Evolutionary conservation across 306 rosid genomes (phyloP).

Genomic region (Cicer arietinum): DNA sequence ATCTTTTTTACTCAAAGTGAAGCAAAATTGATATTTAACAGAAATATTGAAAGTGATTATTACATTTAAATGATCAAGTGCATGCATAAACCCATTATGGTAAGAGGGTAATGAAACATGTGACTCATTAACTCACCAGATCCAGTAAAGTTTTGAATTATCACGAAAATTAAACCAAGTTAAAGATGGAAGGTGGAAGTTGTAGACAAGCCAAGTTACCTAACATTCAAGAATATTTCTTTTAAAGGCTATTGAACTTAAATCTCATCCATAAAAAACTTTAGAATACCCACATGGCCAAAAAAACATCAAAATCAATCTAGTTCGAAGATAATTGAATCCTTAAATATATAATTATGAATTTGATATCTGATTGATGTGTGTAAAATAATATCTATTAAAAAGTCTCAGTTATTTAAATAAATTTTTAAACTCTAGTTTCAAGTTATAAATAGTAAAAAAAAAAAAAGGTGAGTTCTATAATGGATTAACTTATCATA

Average conservation of each 20-base stretch:
- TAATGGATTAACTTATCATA: too few relatives aligned
- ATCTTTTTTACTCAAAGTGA: background rate
- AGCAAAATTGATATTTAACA: slow-evolving; percentile 23
- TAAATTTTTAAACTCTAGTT: too few relatives aligned
- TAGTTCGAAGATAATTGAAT: too few relatives aligned
- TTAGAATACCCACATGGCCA: slow-evolving; percentile 49
- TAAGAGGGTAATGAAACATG: slow-evolving; percentile 33
- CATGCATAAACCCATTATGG: slow-evolving; percentile 33
- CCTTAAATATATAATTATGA: too few relatives aligned
- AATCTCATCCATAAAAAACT: slow-evolving; percentile 61
- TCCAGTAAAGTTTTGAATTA: slow-evolving; percentile 41
- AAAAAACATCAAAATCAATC: slow-evolving; percentile 45
- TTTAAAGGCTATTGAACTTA: slow-evolving; percentile 50
- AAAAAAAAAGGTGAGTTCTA: too few relatives aligned
- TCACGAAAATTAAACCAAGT: slow-evolving; percentile 48
- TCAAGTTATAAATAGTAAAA: too few relatives aligned
- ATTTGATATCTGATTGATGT: too few relatives aligned
- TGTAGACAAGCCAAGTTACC: slow-evolving; percentile 49
- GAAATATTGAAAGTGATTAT: background rate
- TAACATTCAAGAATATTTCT: slow-evolving; percentile 51
- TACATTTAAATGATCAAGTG: slow-evolving; percentile 12
- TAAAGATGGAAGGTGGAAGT: slow-evolving; percentile 44
- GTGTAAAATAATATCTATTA: too few relatives aligned
- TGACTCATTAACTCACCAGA: slow-evolving; percentile 35
- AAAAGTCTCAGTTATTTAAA: too few relatives aligned